Percentiles rank a stretch among this genome's conserved stretches.
Evolutionary conservation across 768 basidiomycete genomes (phyloP).

Genomic region (Lactarius tabidus): DNA sequence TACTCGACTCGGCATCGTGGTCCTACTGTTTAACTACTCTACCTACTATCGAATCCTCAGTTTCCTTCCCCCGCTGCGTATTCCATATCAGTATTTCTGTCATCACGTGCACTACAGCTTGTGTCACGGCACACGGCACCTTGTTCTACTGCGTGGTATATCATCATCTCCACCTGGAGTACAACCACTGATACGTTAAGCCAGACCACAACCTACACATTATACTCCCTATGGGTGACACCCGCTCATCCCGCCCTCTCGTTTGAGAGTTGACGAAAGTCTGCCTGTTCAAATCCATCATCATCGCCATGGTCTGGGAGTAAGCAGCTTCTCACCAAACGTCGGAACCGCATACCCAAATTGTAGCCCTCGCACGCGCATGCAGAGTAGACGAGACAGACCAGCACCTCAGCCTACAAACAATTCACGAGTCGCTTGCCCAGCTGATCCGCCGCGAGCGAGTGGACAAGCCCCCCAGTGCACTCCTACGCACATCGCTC

Average conservation of each 20-base stretch:
- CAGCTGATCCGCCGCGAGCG: conserved; percentile 95
- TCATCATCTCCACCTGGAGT: too few species aligned
- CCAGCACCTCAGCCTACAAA: conserved; percentile 87
- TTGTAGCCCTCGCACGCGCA: neutral
- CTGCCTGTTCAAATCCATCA: conserved; percentile 83
- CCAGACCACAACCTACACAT: too few species aligned
- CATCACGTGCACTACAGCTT: too few species aligned
- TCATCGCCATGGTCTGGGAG: conserved; percentile 92
- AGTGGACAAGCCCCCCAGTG: conserved; percentile 81
- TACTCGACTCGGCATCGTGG: neutral
- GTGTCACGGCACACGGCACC: too few species aligned
- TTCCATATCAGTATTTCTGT: too few species aligned
- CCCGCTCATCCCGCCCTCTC: too few species aligned
- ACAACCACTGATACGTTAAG: too few species aligned
- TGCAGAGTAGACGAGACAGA: conserved; percentile 85
- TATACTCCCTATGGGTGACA: too few species aligned
- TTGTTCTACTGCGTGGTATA: too few species aligned
- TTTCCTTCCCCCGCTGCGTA: neutral
- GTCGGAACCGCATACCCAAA: neutral
- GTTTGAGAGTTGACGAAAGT: too few species aligned
- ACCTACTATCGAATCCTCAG: neutral
- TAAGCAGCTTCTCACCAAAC: conserved; percentile 37
- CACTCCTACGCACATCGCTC: conserved; percentile 74
- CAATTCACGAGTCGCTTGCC: conserved; percentile 92
- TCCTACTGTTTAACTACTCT: neutral